A percentile compares a stretch with the other conserved stretches of the same genome.
These are phyloP conservation scores for Kappamyces sp. DNA, from an alignment of 192 early-diverging fungal species.

Conservation along the genomic window DNA sequence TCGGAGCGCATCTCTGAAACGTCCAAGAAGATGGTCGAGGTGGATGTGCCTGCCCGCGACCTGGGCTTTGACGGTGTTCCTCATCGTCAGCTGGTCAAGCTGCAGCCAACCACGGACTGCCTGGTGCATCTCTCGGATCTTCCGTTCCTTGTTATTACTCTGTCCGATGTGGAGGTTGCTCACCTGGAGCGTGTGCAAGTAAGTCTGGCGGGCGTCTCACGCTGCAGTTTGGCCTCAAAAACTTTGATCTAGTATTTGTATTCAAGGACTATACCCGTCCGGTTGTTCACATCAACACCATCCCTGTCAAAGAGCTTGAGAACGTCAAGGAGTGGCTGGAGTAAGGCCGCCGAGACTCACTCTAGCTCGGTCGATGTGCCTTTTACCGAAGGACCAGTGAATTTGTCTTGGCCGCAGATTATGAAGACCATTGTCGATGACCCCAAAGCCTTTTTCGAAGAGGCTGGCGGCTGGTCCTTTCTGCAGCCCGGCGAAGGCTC, in stretches of 20 bases:
- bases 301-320: slow-evolving; percentile 85
- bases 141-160: slow-evolving; percentile 83
- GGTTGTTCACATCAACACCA: slow-evolving; percentile 93
- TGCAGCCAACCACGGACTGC: slow-evolving; percentile 95
- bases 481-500: slow-evolving; percentile 58
- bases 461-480: slow-evolving; percentile 88
- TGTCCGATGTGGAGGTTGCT: slow-evolving; percentile 89
- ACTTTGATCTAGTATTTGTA: slow-evolving; percentile 98
- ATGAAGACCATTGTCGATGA: slow-evolving; percentile 97
- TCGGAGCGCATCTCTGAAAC: slow-evolving; percentile 75
- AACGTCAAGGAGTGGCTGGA: slow-evolving; percentile 93
- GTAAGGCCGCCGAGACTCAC: slow-evolving; percentile 15
- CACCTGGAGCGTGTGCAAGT: slow-evolving; percentile 91
- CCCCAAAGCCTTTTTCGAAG: slow-evolving; percentile 85
- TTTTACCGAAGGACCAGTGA: slow-evolving; percentile 89
- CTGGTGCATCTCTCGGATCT: slow-evolving; percentile 92
- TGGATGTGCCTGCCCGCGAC: slow-evolving; percentile 90
- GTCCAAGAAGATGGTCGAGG: slow-evolving; percentile 62
- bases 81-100: slow-evolving; percentile 78
- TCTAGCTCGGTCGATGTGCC: slow-evolving; percentile 79
- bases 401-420: slow-evolving; percentile 91
- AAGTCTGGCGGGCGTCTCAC: slow-evolving; percentile 6
- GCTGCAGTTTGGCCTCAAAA: slow-evolving; percentile 83
- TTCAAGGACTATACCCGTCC: slow-evolving; percentile 88
- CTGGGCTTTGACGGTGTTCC: slow-evolving; percentile 94